Conservation (phyloP, 768 basidiomycete genomes). For the Tricholoma sp. region DNA sequence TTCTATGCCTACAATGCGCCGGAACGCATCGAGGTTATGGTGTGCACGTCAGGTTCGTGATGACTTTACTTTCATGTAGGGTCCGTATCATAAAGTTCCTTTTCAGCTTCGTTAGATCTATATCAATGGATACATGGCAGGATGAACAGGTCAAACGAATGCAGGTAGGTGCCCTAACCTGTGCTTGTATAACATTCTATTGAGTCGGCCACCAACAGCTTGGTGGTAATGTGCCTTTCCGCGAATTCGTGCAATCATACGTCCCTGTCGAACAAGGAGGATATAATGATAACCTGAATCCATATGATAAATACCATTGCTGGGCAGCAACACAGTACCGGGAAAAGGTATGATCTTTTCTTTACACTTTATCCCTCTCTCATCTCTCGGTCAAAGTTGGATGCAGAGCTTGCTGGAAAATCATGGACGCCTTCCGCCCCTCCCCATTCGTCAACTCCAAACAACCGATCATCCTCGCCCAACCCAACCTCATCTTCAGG, state of each 20-base stretch:
- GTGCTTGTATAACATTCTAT: background rate
- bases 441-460: slow-evolving; percentile 41
- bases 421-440: slow-evolving; percentile 77
- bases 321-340: slow-evolving; percentile 96
- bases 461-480: slow-evolving; percentile 41
- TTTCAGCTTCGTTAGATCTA: slow-evolving; percentile 79
- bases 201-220: slow-evolving; percentile 39
- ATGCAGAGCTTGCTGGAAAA: slow-evolving; percentile 67
- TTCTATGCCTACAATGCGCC: slow-evolving; percentile 88
- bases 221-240: slow-evolving; percentile 85
- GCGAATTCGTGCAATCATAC: slow-evolving; percentile 71
- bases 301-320: slow-evolving; percentile 81
- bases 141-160: slow-evolving; percentile 84
- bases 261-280: slow-evolving; percentile 62
- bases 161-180: slow-evolving; percentile 50
- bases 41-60: slow-evolving; percentile 76
- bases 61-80: background rate
- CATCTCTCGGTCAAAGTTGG: slow-evolving; percentile 53
- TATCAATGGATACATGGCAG: slow-evolving; percentile 97
- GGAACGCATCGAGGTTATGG: slow-evolving; percentile 87
- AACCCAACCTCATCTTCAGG: slow-evolving; percentile 69
- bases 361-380: slow-evolving; percentile 5
- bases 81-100: slow-evolving; percentile 18
- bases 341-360: slow-evolving; percentile 64
- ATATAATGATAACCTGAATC: slow-evolving; percentile 53